phyloP scores from a whole-genome alignment of 129 eudicot genomes.

The Helichrysum umbraculigerum region DNA sequence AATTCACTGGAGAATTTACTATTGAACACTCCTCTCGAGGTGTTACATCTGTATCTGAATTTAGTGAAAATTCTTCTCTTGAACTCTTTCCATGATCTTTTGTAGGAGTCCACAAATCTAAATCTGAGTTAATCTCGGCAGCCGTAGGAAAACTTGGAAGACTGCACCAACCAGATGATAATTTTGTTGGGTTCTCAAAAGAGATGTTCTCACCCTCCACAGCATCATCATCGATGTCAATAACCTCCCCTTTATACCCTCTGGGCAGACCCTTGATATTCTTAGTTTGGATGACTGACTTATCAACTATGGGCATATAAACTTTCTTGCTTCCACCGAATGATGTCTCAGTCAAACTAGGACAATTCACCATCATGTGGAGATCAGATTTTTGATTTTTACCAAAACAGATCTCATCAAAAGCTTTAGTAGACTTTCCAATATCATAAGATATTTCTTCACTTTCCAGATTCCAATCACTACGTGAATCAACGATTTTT shows the following conservation, averaged over 20 bases:
- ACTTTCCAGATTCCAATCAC: slow-evolving; percentile 34
- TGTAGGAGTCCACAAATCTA: slow-evolving; percentile 48
- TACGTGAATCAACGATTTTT: slow-evolving; percentile 8
- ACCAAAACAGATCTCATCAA: slow-evolving; percentile 35
- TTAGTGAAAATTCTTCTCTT: slow-evolving; percentile 33
- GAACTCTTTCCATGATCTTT: slow-evolving; percentile 25
- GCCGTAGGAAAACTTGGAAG: slow-evolving; percentile 45
- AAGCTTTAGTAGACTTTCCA: slow-evolving; percentile 32
- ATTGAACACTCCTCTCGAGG: slow-evolving; percentile 29
- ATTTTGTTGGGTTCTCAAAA: slow-evolving; percentile 30
- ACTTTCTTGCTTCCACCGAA: slow-evolving; percentile 37
- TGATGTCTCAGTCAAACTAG: slow-evolving; percentile 27
- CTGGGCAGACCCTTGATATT: slow-evolving; percentile 30
- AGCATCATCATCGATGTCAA: slow-evolving; percentile 54
- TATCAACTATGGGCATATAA: slow-evolving; percentile 30
- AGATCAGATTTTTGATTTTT: slow-evolving; percentile 34
- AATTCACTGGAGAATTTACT: slow-evolving; percentile 32
- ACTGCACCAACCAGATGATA: slow-evolving; percentile 41
- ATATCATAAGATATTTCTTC: slow-evolving; percentile 34
- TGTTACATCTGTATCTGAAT: slow-evolving; percentile 31
- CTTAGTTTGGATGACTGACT: slow-evolving; percentile 19
- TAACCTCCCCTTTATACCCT: slow-evolving; percentile 62
- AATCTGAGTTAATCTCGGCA: slow-evolving; percentile 46
- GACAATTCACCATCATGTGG: slow-evolving; percentile 27
- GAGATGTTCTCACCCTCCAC: slow-evolving; percentile 33